Percentiles rank a stretch among this genome's conserved stretches.
These are phyloP conservation scores for Mycena rosella DNA, from an alignment of 768 basidiomycete species.

Conservation along the genomic window DNA sequence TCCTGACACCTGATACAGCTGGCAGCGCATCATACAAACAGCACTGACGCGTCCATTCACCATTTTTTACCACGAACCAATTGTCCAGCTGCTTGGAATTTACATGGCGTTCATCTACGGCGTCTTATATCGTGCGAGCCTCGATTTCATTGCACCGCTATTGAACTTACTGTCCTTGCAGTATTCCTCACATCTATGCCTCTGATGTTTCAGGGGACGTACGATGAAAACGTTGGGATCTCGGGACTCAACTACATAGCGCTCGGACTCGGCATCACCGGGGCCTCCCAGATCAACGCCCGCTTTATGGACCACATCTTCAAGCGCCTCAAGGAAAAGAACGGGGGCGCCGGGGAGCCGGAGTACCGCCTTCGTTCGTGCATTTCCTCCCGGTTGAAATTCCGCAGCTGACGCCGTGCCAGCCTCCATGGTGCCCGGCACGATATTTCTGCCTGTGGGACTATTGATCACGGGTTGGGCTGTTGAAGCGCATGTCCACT, in stretches of 20 bases:
- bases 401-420: background rate
- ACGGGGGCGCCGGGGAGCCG: slow-evolving; percentile 60
- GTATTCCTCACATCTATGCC: slow-evolving; percentile 79
- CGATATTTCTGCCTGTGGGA: slow-evolving; percentile 72
- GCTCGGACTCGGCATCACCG: slow-evolving; percentile 72
- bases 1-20: slow-evolving; percentile 40
- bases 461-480: slow-evolving; percentile 81
- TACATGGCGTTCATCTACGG: slow-evolving; percentile 83
- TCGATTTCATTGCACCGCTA: background rate
- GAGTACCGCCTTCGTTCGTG: slow-evolving; percentile 64
- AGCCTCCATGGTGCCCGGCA: slow-evolving; percentile 73
- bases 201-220: slow-evolving; percentile 65
- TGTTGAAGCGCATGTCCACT: slow-evolving; percentile 67
- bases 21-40: slow-evolving; percentile 62
- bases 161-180: slow-evolving; percentile 38
- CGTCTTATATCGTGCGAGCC: slow-evolving; percentile 59
- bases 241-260: slow-evolving; percentile 79
- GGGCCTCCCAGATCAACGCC: slow-evolving; percentile 68
- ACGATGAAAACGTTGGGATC: slow-evolving; percentile 68
- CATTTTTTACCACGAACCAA: slow-evolving; percentile 71
- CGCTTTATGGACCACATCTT: slow-evolving; percentile 69
- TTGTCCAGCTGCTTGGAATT: slow-evolving; percentile 73
- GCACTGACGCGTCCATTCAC: slow-evolving; percentile 76
- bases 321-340: slow-evolving; percentile 61
- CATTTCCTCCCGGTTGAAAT: background rate